Evolutionary conservation across 2,329 filamentous ascomycete species (phyloP).

Genomic region (Hymenoscyphus fructigenus): DNA sequence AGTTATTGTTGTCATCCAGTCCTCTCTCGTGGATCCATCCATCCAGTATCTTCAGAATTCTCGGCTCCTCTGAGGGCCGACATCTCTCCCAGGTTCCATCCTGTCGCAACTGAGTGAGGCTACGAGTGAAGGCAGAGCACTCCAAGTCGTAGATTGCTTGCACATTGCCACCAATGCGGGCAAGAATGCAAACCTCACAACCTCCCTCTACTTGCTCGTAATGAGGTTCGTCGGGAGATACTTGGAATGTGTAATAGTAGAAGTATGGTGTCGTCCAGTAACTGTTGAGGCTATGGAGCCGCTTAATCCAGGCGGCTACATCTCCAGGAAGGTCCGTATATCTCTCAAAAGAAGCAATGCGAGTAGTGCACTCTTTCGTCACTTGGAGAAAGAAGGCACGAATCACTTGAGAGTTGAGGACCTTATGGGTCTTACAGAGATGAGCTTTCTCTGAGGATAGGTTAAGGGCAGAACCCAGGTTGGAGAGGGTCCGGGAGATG

Average conservation of each 20-base stretch:
- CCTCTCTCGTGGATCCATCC: constrained; percentile 22
- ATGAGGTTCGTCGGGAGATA: constrained; percentile 32
- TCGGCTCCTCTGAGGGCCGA: background rate
- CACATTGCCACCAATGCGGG: constrained; percentile 46
- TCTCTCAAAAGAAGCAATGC: background rate
- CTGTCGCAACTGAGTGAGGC: constrained; percentile 15
- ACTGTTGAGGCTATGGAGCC: constrained; percentile 26
- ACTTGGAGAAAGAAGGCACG: background rate
- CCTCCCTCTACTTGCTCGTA: constrained; percentile 36
- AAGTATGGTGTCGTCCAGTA: constrained; percentile 39
- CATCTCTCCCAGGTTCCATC: background rate
- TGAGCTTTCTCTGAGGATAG: background rate
- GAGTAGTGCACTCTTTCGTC: background rate
- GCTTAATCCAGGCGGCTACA: background rate
- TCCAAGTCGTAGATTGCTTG: constrained; percentile 47
- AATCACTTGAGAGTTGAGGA: background rate
- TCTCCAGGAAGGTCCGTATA: background rate
- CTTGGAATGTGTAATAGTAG: constrained; percentile 40
- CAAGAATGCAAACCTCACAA: constrained; percentile 56
- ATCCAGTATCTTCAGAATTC: constrained; percentile 24
- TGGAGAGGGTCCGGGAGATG: background rate
- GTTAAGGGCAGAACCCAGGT: background rate
- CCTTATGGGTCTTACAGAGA: background rate
- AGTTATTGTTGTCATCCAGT: background rate
- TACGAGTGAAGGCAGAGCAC: constrained; percentile 44